Conservation (phyloP, 768 basidiomycete species). For the Boletellus sp. region DNA sequence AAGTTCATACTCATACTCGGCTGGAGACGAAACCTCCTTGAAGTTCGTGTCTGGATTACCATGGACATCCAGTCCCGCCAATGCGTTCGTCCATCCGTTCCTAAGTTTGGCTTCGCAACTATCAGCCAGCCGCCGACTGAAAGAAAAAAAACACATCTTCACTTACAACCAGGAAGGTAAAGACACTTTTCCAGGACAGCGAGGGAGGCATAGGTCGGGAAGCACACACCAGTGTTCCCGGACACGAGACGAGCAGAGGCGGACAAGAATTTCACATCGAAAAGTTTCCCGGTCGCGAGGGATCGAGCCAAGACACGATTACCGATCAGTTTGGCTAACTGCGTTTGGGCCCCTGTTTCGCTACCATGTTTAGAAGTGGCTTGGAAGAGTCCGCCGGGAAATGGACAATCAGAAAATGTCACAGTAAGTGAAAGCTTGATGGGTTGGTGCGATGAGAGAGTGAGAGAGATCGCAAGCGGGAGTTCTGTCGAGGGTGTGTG, state of each 20-base stretch:
- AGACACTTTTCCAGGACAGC: slow-evolving; percentile 11
- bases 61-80: background rate
- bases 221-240: background rate
- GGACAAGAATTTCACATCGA: slow-evolving; percentile 22
- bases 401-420: slow-evolving; percentile 14
- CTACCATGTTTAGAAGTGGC: background rate
- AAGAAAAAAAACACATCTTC: background rate
- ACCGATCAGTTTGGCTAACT: slow-evolving; percentile 3
- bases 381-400: slow-evolving; percentile 15
- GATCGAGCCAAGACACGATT: slow-evolving; percentile 9
- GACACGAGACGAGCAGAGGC: background rate
- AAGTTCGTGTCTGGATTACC: background rate
- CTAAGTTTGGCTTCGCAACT: slow-evolving; percentile 7
- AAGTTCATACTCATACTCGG: slow-evolving; percentile 15
- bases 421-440: slow-evolving; percentile 10
- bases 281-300: slow-evolving; percentile 16
- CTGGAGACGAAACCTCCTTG: slow-evolving; percentile 6
- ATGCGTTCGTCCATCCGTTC: slow-evolving; percentile 7
- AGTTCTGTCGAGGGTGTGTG: background rate
- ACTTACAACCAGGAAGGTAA: slow-evolving; percentile 9
- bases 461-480: background rate
- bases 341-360: background rate
- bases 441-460: background rate
- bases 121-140: background rate
- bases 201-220: slow-evolving; percentile 15